Evolutionary conservation across 768 basidiomycete species (phyloP).

Genomic region (Phaeotremella skinneri): DNA sequence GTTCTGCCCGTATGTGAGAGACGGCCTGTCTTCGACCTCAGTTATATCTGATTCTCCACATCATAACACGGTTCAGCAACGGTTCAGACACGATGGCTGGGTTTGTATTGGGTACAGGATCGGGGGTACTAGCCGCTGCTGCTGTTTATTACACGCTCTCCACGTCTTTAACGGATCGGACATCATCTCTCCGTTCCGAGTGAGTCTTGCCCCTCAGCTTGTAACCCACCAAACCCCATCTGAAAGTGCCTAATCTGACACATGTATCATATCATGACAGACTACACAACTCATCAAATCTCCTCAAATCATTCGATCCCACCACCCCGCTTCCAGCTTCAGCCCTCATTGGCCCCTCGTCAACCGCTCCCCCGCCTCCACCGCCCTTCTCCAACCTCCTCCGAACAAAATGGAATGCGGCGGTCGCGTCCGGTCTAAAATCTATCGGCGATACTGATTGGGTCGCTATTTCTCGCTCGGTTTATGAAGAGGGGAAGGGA

Average conservation of each 20-base stretch:
- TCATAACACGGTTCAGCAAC: not conserved
- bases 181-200: conserved; percentile 32
- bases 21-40: too few species aligned
- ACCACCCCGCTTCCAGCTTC: conserved; percentile 24
- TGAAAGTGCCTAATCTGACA: not conserved
- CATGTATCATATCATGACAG: conserved; percentile 6
- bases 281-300: conserved; percentile 26
- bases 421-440: conserved; percentile 16
- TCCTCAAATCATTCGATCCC: conserved; percentile 38
- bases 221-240: not conserved
- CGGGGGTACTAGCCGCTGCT: conserved; percentile 37
- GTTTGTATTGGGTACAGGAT: conserved; percentile 40
- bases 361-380: conserved; percentile 5
- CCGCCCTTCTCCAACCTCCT: conserved; percentile 30
- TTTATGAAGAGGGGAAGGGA: conserved; percentile 16
- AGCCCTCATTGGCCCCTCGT: conserved; percentile 32
- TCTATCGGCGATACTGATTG: conserved; percentile 30
- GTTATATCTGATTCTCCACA: conserved; percentile 1
- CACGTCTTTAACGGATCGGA: conserved; percentile 23
- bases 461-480: conserved; percentile 17
- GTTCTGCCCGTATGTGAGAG: too few species aligned
- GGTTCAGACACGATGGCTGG: conserved; percentile 27
- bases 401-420: conserved; percentile 34
- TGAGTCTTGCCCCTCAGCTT: conserved; percentile 23
- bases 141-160: conserved; percentile 45